Base-by-base conservation (phyloP, 1,284 basidiomycete genomes). In the Neonothopanus nambi region DNA sequence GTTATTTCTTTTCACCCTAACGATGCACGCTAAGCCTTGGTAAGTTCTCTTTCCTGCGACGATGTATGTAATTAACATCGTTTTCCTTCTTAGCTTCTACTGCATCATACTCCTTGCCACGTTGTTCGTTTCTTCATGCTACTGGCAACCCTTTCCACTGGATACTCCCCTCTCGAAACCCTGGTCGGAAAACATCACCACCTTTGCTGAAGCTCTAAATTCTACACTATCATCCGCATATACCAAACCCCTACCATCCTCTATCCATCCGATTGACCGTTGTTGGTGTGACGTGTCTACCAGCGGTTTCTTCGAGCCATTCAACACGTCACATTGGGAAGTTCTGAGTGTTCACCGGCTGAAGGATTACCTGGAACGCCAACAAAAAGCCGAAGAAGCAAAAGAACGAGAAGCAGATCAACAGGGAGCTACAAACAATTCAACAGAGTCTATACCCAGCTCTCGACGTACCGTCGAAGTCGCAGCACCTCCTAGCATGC, bases 121-220 rank as follows among this genome's bases (percentile, higher is more conserved):
- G 13, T 76, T 91, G 48, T 91, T 91, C 67, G 77, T 90, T 57
- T 89, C 89, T 13, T 89, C 89, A 11, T 92, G 90, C 66, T 91
- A 91, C 67, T 91, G 89, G 89, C 87, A 89, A 57, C 86, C 90
- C 17, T 79, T 89, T 43, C 80, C 87, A 11, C 66, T 85, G 39
- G 78, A 84, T 55, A 79, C 78, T 24, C 72, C 78, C 1, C 80
- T 90, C 51, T 76, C 81, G 20, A 66, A 65, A 15, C 84, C 89
- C 3, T 87, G 85, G 83, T 70, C 82, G 6, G 74, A 77, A 39
- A 83, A 85, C 63, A 77, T 87, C 63, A 86, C 84, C 15, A 87
- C 85, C 7, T 88, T 86, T 64, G 75, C 77, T 3, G 79, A 87
- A 39, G 85, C 84, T 2, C 67, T 89, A 50, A 77, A 76, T 49